phyloP scores from a whole-genome alignment of 2,329 filamentous ascomycete genomes.

The Pseudogymnoascus sp. region DNA sequence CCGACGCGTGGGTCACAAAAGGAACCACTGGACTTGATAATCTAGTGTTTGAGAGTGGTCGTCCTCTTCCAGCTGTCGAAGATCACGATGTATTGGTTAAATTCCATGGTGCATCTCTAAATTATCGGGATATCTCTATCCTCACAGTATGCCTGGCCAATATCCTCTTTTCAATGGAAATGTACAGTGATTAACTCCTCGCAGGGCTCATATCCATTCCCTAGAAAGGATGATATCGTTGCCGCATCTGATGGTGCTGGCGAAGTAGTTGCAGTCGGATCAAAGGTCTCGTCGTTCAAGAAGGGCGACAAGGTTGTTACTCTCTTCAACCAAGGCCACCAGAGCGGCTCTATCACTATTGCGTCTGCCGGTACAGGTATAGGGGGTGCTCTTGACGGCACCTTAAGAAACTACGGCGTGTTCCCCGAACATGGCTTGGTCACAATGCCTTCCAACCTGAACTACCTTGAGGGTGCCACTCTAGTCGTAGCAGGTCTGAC shows the following conservation, averaged over 20 bases:
- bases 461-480: conserved; percentile 39
- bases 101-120: conserved; percentile 33
- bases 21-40: conserved; percentile 41
- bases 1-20: conserved; percentile 40
- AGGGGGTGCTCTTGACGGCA: conserved; percentile 44
- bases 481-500: conserved; percentile 46
- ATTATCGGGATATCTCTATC: conserved; percentile 33
- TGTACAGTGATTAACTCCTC: neutral
- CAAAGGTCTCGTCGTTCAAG: conserved; percentile 48
- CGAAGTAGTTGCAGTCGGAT: conserved; percentile 42
- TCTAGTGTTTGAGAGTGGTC: conserved; percentile 35
- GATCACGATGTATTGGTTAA: conserved; percentile 50
- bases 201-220: conserved; percentile 24
- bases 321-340: conserved; percentile 45
- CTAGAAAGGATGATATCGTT: conserved; percentile 20
- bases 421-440: conserved; percentile 53
- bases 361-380: conserved; percentile 38
- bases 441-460: conserved; percentile 42
- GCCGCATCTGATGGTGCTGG: conserved; percentile 37
- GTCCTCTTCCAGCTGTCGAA: conserved; percentile 33
- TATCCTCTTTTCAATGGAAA: neutral
- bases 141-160: conserved; percentile 22
- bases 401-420: conserved; percentile 39
- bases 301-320: conserved; percentile 52
- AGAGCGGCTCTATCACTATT: conserved; percentile 20